Evolutionary conservation across 2,329 filamentous ascomycete species (phyloP).

Genomic region (Keithomyces neogunnii): DNA sequence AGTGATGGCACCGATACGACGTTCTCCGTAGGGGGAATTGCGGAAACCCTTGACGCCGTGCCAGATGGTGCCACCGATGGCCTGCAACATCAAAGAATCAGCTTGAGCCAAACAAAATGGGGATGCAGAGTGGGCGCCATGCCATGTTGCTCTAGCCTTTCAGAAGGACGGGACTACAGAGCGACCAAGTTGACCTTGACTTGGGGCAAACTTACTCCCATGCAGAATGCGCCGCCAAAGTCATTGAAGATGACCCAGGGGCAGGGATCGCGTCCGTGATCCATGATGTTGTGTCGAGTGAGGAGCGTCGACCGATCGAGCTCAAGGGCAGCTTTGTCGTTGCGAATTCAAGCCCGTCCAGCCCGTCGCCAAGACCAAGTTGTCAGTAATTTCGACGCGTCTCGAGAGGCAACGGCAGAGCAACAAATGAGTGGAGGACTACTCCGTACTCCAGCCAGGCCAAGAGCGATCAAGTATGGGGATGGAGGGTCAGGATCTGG

Average conservation of each 20-base stretch:
- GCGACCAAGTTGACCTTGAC: not conserved
- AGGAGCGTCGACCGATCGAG: not conserved
- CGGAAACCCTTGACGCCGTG: conserved; percentile 94
- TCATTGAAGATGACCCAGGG: conserved; percentile 95
- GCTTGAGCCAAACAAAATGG: not conserved
- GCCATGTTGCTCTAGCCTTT: too few relatives aligned
- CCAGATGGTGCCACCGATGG: conserved; percentile 79
- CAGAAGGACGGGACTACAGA: not conserved
- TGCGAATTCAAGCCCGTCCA: not conserved
- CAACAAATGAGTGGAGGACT: too few relatives aligned
- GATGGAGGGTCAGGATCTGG: conserved; percentile 1
- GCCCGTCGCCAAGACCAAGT: too few relatives aligned
- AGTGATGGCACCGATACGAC: conserved; percentile 90
- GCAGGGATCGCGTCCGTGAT: conserved; percentile 95
- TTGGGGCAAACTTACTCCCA: conserved; percentile 62
- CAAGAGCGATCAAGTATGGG: too few relatives aligned
- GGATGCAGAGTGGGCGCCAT: not conserved
- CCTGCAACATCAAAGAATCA: conserved; percentile 31
- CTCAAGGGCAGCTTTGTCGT: not conserved
- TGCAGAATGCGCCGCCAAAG: conserved; percentile 93
- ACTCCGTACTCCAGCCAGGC: too few relatives aligned
- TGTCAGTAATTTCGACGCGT: too few relatives aligned
- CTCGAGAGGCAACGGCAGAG: too few relatives aligned
- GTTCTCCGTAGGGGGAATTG: conserved; percentile 85
- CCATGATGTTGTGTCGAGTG: conserved; percentile 47